Percentiles rank a stretch among this genome's conserved stretches.
These are phyloP conservation scores for Neurospora cerealis DNA, from an alignment of 495 filamentous ascomycete genomes.

Conservation along the genomic window DNA sequence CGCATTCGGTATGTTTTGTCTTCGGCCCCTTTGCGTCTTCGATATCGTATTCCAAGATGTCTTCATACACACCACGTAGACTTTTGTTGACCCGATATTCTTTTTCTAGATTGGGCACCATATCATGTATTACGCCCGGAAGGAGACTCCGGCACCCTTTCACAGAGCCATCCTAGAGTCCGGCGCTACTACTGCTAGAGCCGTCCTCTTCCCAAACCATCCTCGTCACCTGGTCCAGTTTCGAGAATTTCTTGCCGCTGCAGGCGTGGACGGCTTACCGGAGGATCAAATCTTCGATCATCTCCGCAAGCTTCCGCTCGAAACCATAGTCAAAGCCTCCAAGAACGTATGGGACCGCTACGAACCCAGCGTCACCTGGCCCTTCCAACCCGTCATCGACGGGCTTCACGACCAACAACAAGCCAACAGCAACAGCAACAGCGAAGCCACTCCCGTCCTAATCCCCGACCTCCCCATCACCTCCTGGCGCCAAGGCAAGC, in stretches of 20 bases:
- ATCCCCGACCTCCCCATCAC: slow-evolving; percentile 47
- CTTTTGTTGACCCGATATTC: slow-evolving; percentile 2
- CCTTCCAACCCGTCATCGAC: slow-evolving; percentile 61
- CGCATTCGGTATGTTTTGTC: slow-evolving; percentile 43
- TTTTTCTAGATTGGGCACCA: slow-evolving; percentile 50
- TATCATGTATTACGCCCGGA: slow-evolving; percentile 40
- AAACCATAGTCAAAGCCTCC: slow-evolving; percentile 38
- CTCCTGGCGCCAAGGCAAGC: slow-evolving; percentile 41
- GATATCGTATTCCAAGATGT: not conserved
- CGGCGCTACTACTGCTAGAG: slow-evolving; percentile 51
- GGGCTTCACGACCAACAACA: slow-evolving; percentile 21
- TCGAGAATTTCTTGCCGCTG: slow-evolving; percentile 42
- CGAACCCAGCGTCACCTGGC: slow-evolving; percentile 47
- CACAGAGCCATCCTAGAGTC: slow-evolving; percentile 56
- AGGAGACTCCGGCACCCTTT: slow-evolving; percentile 35
- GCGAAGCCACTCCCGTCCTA: slow-evolving; percentile 20
- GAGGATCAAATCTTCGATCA: slow-evolving; percentile 39
- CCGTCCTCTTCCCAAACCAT: slow-evolving; percentile 44
- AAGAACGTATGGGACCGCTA: slow-evolving; percentile 43
- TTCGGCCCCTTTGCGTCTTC: not conserved
- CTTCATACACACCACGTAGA: not conserved
- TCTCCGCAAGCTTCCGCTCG: slow-evolving; percentile 39
- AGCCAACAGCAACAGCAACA: slow-evolving; percentile 13
- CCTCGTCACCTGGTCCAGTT: slow-evolving; percentile 51
- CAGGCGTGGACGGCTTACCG: slow-evolving; percentile 28